A percentile compares a stretch with the other conserved stretches of the same genome.
These are phyloP conservation scores for Sutorius eximius DNA, from an alignment of 1,284 basidiomycete genomes.

Conservation along the genomic window DNA sequence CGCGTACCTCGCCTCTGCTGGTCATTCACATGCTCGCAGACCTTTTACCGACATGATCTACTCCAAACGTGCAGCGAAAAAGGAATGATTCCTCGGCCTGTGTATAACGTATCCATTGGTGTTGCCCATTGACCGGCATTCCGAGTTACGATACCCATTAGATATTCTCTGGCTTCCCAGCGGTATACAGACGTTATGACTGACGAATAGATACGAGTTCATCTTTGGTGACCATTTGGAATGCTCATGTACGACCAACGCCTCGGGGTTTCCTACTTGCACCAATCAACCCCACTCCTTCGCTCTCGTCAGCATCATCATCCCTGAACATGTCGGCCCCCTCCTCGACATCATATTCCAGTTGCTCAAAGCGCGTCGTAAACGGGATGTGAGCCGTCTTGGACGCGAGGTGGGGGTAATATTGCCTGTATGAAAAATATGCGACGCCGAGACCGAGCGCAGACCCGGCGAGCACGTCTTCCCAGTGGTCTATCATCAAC, in stretches of 20 bases:
- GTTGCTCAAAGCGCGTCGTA: slow-evolving; percentile 39
- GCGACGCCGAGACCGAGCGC: slow-evolving; percentile 50
- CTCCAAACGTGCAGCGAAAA: slow-evolving; percentile 48
- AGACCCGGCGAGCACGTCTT: slow-evolving; percentile 55
- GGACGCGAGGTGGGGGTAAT: slow-evolving; percentile 38
- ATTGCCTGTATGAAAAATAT: slow-evolving; percentile 50
- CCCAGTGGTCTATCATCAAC: slow-evolving; percentile 46
- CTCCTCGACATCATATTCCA: background rate
- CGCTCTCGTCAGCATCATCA: slow-evolving; percentile 30
- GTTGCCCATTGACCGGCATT: background rate
- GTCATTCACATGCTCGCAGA: slow-evolving; percentile 37
- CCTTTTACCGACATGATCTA: slow-evolving; percentile 87
- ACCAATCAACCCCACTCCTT: slow-evolving; percentile 34
- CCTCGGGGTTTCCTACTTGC: slow-evolving; percentile 13
- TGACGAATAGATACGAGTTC: background rate
- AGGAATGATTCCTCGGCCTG: slow-evolving; percentile 11
- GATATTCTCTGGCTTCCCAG: background rate
- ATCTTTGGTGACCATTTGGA: background rate
- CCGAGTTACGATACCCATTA: background rate
- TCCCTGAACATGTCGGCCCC: slow-evolving; percentile 8
- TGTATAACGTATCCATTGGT: background rate
- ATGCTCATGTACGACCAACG: background rate
- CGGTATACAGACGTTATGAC: background rate
- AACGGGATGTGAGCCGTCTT: slow-evolving; percentile 46
- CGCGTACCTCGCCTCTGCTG: background rate